Percentiles rank a stretch among this genome's conserved stretches.
These are phyloP conservation scores for Candida sanyiensis DNA, from an alignment of 805 yeast species.

Conservation along the genomic window DNA sequence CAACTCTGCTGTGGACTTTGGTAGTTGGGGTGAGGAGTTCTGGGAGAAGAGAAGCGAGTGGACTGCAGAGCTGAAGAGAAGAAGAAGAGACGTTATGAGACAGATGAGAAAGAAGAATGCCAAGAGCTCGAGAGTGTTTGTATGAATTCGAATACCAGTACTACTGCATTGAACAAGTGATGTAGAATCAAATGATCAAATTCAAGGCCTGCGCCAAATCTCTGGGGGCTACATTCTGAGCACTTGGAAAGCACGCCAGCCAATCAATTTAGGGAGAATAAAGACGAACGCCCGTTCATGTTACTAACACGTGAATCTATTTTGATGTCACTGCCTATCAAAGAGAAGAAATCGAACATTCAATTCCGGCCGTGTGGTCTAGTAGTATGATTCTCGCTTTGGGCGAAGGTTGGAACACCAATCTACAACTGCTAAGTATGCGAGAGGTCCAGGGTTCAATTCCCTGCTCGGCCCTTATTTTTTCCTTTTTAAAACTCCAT, in stretches of 20 bases:
- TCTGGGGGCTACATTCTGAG: no score
- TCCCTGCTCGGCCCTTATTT: constrained; percentile 18
- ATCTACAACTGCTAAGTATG: constrained; percentile 13
- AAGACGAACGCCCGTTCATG: no score
- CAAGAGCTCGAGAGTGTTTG: constrained; percentile 19
- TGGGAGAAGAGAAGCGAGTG: constrained; percentile 80
- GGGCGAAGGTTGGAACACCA: constrained; percentile 16
- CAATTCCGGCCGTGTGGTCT: constrained; percentile 21
- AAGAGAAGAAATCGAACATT: neutral
- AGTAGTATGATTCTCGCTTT: constrained; percentile 26
- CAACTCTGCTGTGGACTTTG: constrained; percentile 29
- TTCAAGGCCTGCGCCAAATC: no score
- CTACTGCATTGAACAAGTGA: no score
- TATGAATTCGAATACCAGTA: constrained; percentile 9
- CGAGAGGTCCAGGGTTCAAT: constrained; percentile 20
- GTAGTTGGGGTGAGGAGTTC: constrained; percentile 67
- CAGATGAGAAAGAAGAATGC: constrained; percentile 43
- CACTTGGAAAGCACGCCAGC: no score
- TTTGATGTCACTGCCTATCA: neutral
- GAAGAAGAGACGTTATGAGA: constrained; percentile 68
- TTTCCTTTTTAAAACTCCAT: neutral
- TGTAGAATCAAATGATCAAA: no score
- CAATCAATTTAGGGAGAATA: no score
- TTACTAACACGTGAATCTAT: no score
- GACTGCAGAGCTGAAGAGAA: constrained; percentile 66